Percentiles rank a stretch among this genome's conserved stretches.
phyloP scores from a whole-genome alignment of 2,329 filamentous ascomycete genomes.

The Epichloe gansuensis region DNA sequence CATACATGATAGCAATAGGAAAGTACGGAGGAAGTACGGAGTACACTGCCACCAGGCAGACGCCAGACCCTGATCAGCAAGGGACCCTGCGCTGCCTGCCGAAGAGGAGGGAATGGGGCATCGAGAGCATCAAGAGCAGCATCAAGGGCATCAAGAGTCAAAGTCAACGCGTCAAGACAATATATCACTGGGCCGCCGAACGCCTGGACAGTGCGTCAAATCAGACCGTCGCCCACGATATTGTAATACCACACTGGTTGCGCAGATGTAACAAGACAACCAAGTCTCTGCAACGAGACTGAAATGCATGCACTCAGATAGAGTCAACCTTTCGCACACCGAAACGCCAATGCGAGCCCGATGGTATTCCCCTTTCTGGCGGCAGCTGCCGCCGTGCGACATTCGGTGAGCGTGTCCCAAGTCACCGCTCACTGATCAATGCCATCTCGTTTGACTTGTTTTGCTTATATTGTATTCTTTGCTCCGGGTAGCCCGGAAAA shows the following conservation, averaged over 20 bases:
- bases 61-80: background rate
- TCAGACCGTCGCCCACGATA: background rate
- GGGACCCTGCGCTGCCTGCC: no score
- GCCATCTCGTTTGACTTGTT: no score
- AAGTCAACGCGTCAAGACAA: no score
- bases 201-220: background rate
- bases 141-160: no score
- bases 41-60: background rate
- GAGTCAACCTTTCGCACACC: background rate
- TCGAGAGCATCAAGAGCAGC: no score
- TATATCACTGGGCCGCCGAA: background rate
- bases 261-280: background rate
- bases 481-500: no score
- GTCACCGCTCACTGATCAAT: no score
- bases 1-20: no score
- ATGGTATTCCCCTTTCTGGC: background rate
- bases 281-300: background rate
- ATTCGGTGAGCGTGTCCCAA: background rate
- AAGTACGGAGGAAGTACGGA: no score
- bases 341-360: background rate
- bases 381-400: background rate
- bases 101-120: background rate
- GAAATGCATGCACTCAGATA: background rate
- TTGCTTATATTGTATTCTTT: no score
- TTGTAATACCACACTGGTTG: no score